phyloP scores from a whole-genome alignment of 345 rosid species.

The Eucalyptus erythrocorys region DNA sequence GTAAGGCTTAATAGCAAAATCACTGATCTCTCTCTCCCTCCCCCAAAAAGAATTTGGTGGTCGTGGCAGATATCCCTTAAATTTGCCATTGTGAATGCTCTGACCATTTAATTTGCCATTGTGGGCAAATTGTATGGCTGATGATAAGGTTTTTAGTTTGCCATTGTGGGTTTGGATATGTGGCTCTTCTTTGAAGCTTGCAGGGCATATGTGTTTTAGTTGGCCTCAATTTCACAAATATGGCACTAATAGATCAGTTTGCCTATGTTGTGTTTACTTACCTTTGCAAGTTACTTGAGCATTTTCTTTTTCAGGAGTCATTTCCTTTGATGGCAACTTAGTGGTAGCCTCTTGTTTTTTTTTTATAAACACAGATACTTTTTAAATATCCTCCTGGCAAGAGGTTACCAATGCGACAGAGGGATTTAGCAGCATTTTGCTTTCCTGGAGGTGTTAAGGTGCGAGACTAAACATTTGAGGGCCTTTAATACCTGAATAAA shows the following conservation, averaged over 20 bases:
- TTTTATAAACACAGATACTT: constrained; percentile 39
- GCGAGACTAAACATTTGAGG: background rate
- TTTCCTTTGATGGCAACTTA: background rate
- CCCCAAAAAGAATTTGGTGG: background rate
- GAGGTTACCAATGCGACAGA: constrained; percentile 57
- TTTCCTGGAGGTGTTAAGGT: constrained; percentile 97
- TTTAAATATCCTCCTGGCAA: constrained; percentile 92
- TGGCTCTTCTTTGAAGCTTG: background rate
- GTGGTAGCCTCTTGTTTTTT: background rate
- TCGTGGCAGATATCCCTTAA: background rate
- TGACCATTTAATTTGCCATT: background rate
- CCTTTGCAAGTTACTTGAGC: background rate
- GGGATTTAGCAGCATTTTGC: constrained; percentile 89
- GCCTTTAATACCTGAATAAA: background rate
- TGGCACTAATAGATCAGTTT: background rate
- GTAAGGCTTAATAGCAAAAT: background rate
- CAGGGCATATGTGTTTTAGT: background rate
- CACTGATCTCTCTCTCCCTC: background rate
- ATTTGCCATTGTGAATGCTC: background rate
- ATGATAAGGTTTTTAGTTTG: background rate
- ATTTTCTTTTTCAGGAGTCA: background rate
- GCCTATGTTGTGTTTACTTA: background rate
- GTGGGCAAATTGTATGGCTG: too few relatives aligned
- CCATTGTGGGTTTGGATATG: background rate
- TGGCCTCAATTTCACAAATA: background rate